A percentile compares a stretch with the other conserved stretches of the same genome.
Conservation (phyloP, 2,329 filamentous ascomycete genomes). For the Xylaria sp. region DNA sequence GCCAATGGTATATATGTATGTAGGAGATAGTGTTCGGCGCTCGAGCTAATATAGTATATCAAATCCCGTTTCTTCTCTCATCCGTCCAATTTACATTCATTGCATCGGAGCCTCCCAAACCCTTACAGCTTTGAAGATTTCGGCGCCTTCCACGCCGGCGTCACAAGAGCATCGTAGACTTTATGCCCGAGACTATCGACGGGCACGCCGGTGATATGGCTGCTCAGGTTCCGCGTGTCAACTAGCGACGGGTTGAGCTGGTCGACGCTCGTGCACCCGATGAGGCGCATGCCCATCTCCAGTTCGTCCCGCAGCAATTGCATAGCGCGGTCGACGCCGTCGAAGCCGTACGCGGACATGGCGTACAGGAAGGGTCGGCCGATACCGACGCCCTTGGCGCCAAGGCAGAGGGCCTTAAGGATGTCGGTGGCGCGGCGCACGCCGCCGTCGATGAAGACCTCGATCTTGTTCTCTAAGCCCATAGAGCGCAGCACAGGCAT, state of each 20-base stretch:
- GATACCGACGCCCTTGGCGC: slow-evolving; percentile 92
- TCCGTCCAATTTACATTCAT: background rate
- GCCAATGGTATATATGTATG: background rate
- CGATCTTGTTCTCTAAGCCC: slow-evolving; percentile 79
- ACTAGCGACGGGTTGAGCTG: slow-evolving; percentile 85
- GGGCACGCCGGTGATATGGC: slow-evolving; percentile 62
- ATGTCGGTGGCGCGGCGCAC: slow-evolving; percentile 92
- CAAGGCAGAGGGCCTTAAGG: slow-evolving; percentile 92
- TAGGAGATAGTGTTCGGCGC: background rate
- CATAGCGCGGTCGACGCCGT: slow-evolving; percentile 92
- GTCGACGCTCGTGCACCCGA: slow-evolving; percentile 79
- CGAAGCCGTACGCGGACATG: slow-evolving; percentile 90
- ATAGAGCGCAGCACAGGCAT: slow-evolving; percentile 84
- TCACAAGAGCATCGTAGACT: slow-evolving; percentile 66
- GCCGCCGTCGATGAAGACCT: slow-evolving; percentile 92
- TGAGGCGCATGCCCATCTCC: slow-evolving; percentile 98
- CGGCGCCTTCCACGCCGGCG: slow-evolving; percentile 61
- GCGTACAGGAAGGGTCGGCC: slow-evolving; percentile 95
- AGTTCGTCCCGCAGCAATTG: slow-evolving; percentile 94
- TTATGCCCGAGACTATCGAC: slow-evolving; percentile 59
- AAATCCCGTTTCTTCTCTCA: background rate
- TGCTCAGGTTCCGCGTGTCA: slow-evolving; percentile 76
- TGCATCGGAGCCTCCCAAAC: background rate
- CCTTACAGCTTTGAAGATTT: slow-evolving; percentile 62
- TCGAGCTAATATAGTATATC: background rate